A percentile compares a stretch with the other conserved stretches of the same genome.
phyloP scores from a whole-genome alignment of 2,329 filamentous ascomycete genomes.

The Fonsecaea nubica region DNA sequence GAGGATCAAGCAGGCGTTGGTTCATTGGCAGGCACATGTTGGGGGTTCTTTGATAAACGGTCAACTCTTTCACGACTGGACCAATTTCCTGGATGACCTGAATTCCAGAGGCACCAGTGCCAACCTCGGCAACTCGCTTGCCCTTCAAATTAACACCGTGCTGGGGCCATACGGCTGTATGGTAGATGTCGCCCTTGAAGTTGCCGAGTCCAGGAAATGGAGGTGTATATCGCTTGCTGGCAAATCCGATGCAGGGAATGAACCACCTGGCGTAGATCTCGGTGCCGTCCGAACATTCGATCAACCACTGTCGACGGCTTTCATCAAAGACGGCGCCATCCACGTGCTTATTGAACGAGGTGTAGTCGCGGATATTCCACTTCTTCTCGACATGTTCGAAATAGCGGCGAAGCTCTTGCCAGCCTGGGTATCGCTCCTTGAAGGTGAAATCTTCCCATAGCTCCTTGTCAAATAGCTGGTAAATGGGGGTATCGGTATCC shows the following conservation, averaged over 20 bases:
- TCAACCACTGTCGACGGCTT: conserved; percentile 29
- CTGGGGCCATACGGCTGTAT: conserved; percentile 66
- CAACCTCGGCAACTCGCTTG: conserved; percentile 68
- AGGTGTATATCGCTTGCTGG: conserved; percentile 64
- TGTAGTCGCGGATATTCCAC: conserved; percentile 49
- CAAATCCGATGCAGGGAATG: conserved; percentile 56
- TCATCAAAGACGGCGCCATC: conserved; percentile 47
- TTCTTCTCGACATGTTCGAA: conserved; percentile 51
- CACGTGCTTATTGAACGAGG: conserved; percentile 46
- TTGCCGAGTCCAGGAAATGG: conserved; percentile 64
- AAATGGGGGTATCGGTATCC: conserved; percentile 36
- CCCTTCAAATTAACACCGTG: conserved; percentile 64
- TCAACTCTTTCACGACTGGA: conserved; percentile 40
- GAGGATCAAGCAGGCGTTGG: conserved; percentile 54
- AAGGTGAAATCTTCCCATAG: conserved; percentile 57
- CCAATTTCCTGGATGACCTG: conserved; percentile 44
- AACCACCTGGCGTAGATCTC: conserved; percentile 31
- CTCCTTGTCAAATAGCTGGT: conserved; percentile 42
- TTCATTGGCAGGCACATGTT: conserved; percentile 67
- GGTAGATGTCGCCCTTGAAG: conserved; percentile 67
- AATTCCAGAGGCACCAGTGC: conserved; percentile 63
- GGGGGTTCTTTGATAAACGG: conserved; percentile 66
- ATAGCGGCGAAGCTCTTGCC: conserved; percentile 50
- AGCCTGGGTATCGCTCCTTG: conserved; percentile 47
- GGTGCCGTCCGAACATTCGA: conserved; percentile 33